Percentiles rank a stretch among this genome's conserved stretches.
Evolutionary conservation across 1,284 basidiomycete species (phyloP).

Genomic region (Cystobasidium pallidum): DNA sequence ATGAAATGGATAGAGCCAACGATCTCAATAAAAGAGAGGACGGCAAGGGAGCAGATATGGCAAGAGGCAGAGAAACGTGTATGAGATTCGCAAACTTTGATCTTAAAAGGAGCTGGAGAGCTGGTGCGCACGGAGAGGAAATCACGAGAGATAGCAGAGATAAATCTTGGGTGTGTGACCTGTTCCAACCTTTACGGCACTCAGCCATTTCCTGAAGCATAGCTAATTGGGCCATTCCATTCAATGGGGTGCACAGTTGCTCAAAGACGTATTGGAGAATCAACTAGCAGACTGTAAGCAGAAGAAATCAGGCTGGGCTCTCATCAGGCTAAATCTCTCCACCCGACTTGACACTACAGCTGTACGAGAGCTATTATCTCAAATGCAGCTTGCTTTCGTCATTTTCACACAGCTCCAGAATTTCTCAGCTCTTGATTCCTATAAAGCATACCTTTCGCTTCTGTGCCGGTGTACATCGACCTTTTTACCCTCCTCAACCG

Average conservation of each 20-base stretch:
- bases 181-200: too few relatives aligned
- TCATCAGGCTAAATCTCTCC: neutral
- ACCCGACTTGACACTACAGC: slow-evolving; percentile 50
- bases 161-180: slow-evolving; percentile 56
- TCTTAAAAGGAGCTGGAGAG: slow-evolving; percentile 57
- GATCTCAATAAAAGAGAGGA: slow-evolving; percentile 13
- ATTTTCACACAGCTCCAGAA: slow-evolving; percentile 58
- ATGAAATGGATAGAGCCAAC: slow-evolving; percentile 52
- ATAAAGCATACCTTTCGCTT: slow-evolving; percentile 57
- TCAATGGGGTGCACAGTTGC: slow-evolving; percentile 38
- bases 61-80: slow-evolving; percentile 21
- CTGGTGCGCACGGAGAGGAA: slow-evolving; percentile 58
- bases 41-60: slow-evolving; percentile 20
- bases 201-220: too few relatives aligned
- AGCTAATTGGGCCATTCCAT: neutral
- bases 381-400: slow-evolving; percentile 59
- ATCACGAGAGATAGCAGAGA: slow-evolving; percentile 57
- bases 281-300: slow-evolving; percentile 55
- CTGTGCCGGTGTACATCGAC: slow-evolving; percentile 50
- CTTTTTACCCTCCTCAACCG: slow-evolving; percentile 44
- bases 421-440: slow-evolving; percentile 57
- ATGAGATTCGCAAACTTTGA: slow-evolving; percentile 56
- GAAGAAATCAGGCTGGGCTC: neutral
- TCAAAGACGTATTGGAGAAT: slow-evolving; percentile 52
- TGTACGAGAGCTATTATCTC: slow-evolving; percentile 54